phyloP scores from a whole-genome alignment of 495 filamentous ascomycete species.

The Lentithecium fluviatile region DNA sequence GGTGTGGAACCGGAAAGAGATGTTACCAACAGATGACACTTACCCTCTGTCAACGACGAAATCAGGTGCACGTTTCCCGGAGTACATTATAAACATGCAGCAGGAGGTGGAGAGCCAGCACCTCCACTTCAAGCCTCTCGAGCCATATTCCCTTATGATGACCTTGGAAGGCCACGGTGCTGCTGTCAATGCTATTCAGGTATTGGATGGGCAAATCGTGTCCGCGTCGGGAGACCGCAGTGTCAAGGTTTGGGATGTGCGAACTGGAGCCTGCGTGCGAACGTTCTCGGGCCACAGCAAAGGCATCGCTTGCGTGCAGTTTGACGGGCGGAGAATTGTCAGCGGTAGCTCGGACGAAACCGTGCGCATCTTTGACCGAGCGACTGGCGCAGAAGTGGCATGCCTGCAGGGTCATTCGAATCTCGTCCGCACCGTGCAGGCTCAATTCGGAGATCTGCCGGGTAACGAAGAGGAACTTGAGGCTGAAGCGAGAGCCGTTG shows the following conservation, averaged over 20 bases:
- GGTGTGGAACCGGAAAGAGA: constrained; percentile 78
- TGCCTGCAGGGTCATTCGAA: constrained; percentile 75
- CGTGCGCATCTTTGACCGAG: constrained; percentile 87
- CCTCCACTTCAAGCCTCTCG: constrained; percentile 51
- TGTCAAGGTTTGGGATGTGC: constrained; percentile 92
- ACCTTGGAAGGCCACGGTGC: constrained; percentile 78
- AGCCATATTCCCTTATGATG: constrained; percentile 74
- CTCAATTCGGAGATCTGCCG: constrained; percentile 85
- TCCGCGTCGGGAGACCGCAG: constrained; percentile 90
- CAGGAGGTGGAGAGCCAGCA: constrained; percentile 34
- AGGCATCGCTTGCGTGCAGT: constrained; percentile 96
- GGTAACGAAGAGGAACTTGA: constrained; percentile 70
- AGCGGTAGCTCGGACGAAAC: constrained; percentile 94
- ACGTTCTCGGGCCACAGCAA: constrained; percentile 86
- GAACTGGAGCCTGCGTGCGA: constrained; percentile 67
- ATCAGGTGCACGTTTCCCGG: constrained; percentile 44
- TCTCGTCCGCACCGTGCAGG: constrained; percentile 91
- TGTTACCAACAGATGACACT: constrained; percentile 58
- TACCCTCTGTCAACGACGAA: constrained; percentile 35
- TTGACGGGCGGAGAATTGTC: constrained; percentile 93
- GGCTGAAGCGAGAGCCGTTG: constrained; percentile 68
- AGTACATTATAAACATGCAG: constrained; percentile 54
- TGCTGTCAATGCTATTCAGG: constrained; percentile 94
- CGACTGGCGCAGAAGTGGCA: constrained; percentile 81
- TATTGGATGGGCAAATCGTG: constrained; percentile 81